Conservation (phyloP, 306 rosid species). For the Potentilla sterilis region DNA sequence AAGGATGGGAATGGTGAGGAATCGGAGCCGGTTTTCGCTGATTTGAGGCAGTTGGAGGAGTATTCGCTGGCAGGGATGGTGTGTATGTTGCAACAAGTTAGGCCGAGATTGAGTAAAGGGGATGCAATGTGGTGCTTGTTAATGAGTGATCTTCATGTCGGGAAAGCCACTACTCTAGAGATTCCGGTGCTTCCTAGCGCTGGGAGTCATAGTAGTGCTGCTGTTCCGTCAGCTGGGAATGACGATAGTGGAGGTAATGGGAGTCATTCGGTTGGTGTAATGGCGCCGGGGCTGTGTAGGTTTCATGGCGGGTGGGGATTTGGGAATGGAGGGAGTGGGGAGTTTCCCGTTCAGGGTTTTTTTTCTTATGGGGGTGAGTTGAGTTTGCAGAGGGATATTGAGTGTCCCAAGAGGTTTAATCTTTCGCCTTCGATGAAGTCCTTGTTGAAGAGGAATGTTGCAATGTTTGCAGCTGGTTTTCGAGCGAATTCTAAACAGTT, state of each 20-base stretch:
- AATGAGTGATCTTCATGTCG: conserved; percentile 93
- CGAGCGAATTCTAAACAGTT: conserved; percentile 70
- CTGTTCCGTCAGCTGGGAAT: conserved; percentile 26
- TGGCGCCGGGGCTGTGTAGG: conserved; percentile 60
- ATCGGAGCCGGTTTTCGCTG: conserved; percentile 56
- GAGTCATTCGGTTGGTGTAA: conserved; percentile 46
- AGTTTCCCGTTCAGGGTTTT: conserved; percentile 51
- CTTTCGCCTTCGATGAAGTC: conserved; percentile 87
- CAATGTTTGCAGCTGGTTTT: conserved; percentile 92
- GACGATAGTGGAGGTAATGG: conserved; percentile 42
- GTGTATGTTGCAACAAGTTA: conserved; percentile 75
- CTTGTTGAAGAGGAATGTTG: conserved; percentile 80
- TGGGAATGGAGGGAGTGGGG: conserved; percentile 66
- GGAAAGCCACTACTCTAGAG: conserved; percentile 76
- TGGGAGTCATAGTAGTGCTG: conserved; percentile 33
- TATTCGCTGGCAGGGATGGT: conserved; percentile 81
- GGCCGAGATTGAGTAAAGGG: conserved; percentile 79
- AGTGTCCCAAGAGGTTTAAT: conserved; percentile 85
- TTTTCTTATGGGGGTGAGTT: conserved; percentile 54
- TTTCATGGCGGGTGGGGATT: conserved; percentile 97
- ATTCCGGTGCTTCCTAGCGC: conserved; percentile 54
- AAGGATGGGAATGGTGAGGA: conserved; percentile 51
- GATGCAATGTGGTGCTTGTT: conserved; percentile 98
- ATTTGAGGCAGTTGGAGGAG: conserved; percentile 84
- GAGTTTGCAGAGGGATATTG: conserved; percentile 62